These are phyloP conservation scores for Cantharellus anzutake DNA, from an alignment of 768 basidiomycete genomes.

Conservation along the genomic window DNA sequence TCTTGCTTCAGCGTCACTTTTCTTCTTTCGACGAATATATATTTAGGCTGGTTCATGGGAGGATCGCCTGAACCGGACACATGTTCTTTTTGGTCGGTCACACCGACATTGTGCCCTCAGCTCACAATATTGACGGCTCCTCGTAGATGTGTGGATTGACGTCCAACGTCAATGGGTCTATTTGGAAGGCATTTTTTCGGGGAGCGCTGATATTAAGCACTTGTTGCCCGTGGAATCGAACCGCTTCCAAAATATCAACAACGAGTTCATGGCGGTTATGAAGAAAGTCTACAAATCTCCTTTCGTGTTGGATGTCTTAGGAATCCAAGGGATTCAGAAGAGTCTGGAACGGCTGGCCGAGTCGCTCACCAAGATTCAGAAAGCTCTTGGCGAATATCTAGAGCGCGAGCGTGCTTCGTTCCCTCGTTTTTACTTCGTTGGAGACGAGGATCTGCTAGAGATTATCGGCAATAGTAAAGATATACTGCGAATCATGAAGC, in stretches of 20 bases:
- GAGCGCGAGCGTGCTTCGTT: constrained; percentile 95
- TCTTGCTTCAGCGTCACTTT: not conserved
- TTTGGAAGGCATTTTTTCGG: constrained; percentile 98
- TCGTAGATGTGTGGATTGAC: constrained; percentile 93
- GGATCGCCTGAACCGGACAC: constrained; percentile 89
- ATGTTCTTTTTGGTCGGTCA: constrained; percentile 75
- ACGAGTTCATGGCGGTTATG: constrained; percentile 96
- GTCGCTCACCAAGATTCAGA: constrained; percentile 93
- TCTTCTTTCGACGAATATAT: not conserved
- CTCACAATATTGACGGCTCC: constrained; percentile 5
- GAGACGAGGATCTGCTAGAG: constrained; percentile 94
- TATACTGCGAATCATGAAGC: constrained; percentile 94
- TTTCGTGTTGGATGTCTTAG: constrained; percentile 91
- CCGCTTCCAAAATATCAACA: constrained; percentile 97
- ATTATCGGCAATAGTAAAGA: constrained; percentile 99
- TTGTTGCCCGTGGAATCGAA: constrained; percentile 91
- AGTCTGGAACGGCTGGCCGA: constrained; percentile 92
- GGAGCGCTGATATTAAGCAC: constrained; percentile 98
- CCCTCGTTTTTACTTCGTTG: constrained; percentile 99
- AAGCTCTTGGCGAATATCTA: constrained; percentile 95
- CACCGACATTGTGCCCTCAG: not conserved
- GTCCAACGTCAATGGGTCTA: constrained; percentile 99
- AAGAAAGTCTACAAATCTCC: constrained; percentile 99
- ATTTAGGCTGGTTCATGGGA: constrained; percentile 76
- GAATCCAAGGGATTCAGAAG: constrained; percentile 91